Evolutionary conservation across 208 protist species (phyloP).

Genomic region (Herpetomonas tarakana): DNA sequence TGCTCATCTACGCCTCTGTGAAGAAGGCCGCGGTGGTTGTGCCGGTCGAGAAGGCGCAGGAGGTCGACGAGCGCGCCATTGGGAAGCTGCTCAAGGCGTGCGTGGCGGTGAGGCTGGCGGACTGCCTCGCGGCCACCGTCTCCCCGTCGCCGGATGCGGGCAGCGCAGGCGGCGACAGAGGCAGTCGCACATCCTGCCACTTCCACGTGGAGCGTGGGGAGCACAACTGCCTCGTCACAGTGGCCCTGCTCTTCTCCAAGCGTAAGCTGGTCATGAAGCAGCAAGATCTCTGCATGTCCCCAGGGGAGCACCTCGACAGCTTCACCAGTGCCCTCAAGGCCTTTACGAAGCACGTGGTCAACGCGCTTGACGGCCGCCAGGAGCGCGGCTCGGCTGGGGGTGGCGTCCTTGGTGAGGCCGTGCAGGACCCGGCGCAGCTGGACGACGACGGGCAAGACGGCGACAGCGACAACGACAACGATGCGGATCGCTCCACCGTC

Average conservation of each 20-base stretch:
- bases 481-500: constrained; percentile 19
- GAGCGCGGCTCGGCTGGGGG: constrained; percentile 15
- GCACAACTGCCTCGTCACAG: constrained; percentile 41
- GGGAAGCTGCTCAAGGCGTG: constrained; percentile 49
- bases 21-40: constrained; percentile 81
- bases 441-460: constrained; percentile 9
- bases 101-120: constrained; percentile 43
- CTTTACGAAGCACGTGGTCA: constrained; percentile 58
- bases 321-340: constrained; percentile 53
- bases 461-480: constrained; percentile 18
- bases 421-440: background rate
- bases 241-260: constrained; percentile 81
- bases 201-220: constrained; percentile 57
- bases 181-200: constrained; percentile 34
- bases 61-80: constrained; percentile 67
- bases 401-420: constrained; percentile 8
- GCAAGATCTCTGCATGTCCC: constrained; percentile 71
- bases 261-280: constrained; percentile 37
- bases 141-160: background rate
- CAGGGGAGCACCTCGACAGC: constrained; percentile 56
- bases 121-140: constrained; percentile 58
- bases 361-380: constrained; percentile 38
- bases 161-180: background rate
- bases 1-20: constrained; percentile 97
- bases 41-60: constrained; percentile 65